A percentile compares a stretch with the other conserved stretches of the same genome.
Evolutionary conservation across 2,329 filamentous ascomycete species (phyloP).

Genomic region (Colletotrichum tofieldiae): DNA sequence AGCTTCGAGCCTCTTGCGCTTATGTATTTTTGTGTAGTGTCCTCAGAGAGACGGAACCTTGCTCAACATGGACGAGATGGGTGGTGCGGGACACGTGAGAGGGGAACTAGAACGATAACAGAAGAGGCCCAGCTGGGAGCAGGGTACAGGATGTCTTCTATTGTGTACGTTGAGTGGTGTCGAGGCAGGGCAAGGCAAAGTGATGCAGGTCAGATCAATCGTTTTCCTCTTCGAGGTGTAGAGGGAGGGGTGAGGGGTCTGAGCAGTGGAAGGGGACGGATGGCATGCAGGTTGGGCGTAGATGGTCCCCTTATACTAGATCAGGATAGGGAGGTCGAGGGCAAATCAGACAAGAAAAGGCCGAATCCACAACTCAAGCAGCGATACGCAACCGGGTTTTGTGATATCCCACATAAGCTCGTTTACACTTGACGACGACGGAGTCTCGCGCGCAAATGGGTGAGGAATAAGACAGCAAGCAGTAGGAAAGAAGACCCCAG

Average conservation of each 20-base stretch:
- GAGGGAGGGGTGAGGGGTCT: constrained; percentile 33
- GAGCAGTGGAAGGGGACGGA: constrained; percentile 29
- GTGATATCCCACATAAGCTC: neutral
- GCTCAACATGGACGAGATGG: neutral
- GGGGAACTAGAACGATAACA: constrained; percentile 16
- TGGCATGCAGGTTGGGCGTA: constrained; percentile 33
- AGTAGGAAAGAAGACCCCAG: neutral
- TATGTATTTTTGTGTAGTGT: constrained; percentile 19
- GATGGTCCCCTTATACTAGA: constrained; percentile 39
- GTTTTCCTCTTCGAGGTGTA: constrained; percentile 36
- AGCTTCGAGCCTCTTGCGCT: constrained; percentile 25
- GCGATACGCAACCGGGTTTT: neutral
- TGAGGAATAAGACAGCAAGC: neutral
- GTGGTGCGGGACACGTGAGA: constrained; percentile 34
- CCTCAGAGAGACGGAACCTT: constrained; percentile 21
- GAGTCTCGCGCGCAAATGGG: neutral
- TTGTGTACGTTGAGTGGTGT: constrained; percentile 13
- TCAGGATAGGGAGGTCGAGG: constrained; percentile 29
- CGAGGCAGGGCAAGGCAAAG: constrained; percentile 25
- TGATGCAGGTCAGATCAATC: constrained; percentile 40
- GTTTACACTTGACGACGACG: constrained; percentile 3
- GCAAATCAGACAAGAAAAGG: neutral
- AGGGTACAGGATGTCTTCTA: constrained; percentile 7
- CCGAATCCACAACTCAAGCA: neutral
- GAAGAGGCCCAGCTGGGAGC: constrained; percentile 20